These are phyloP conservation scores for Punica granatum DNA, from an alignment of 345 rosid species.

Conservation along the genomic window DNA sequence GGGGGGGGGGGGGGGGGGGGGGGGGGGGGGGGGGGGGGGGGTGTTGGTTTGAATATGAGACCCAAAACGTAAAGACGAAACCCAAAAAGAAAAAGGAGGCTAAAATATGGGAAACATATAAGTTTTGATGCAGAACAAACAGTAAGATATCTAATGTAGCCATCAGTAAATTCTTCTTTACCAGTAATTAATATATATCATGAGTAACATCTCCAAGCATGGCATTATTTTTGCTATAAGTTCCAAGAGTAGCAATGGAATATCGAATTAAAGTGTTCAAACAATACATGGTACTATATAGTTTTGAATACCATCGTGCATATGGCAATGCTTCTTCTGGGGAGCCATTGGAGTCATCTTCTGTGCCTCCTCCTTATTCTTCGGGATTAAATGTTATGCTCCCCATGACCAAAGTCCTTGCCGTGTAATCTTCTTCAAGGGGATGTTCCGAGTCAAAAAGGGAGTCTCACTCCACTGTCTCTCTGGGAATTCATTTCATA, in stretches of 20 bases:
- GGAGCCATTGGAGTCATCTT: slow-evolving; percentile 59
- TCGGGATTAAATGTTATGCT: slow-evolving; percentile 40
- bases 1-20: too few species aligned
- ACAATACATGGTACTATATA: slow-evolving; percentile 40
- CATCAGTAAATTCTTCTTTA: too few species aligned
- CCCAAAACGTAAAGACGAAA: too few species aligned
- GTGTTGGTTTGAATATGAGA: too few species aligned
- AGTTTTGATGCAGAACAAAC: too few species aligned
- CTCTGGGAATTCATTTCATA: slow-evolving; percentile 70
- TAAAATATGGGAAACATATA: too few species aligned
- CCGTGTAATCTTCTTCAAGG: slow-evolving; percentile 56
- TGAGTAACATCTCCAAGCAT: too few species aligned
- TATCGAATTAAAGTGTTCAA: slow-evolving; percentile 39
- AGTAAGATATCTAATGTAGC: too few species aligned
- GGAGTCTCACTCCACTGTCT: slow-evolving; percentile 61
- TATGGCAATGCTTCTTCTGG: slow-evolving; percentile 51
- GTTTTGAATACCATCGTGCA: slow-evolving; percentile 26
- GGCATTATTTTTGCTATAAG: slow-evolving; percentile 29
- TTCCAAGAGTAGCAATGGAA: slow-evolving; percentile 53
- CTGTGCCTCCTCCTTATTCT: slow-evolving; percentile 47
- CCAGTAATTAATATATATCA: too few species aligned
- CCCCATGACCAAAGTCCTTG: slow-evolving; percentile 58
- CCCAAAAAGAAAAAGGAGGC: too few species aligned
- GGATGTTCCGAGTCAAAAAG: slow-evolving; percentile 54
- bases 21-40: too few species aligned